Base-by-base conservation (phyloP, 768 basidiomycete species). In the Phylloporus sp. region DNA sequence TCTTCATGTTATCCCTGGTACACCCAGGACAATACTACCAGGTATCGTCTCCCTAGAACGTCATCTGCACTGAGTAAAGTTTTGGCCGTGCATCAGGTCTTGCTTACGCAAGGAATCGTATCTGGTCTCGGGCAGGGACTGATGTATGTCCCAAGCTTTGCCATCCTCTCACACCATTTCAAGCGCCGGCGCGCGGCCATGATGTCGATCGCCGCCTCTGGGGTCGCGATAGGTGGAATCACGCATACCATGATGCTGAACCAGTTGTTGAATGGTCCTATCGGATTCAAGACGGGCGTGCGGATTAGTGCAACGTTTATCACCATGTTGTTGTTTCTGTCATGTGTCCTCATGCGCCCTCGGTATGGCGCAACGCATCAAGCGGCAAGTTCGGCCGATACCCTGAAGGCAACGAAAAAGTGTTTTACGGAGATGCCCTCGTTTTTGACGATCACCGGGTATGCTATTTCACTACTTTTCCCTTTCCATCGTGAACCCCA, bases 241-340 rank as follows among this genome's bases (percentile, higher is more conserved):
- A 53, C 77, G 13, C 75, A 82, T 44, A 79, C 81, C 1, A 79
- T 82, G 51, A 75, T 84, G 70, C 64, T 86, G 23, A 84, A 86
- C 58, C 62, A 70, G 20, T 49, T 43, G 27, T 49, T 42, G 43
- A 74, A 72, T 43, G 71, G 73, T 3, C 53, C 64, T 6, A 60
- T 73, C 4, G 79, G 83, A 8, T 74, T 79, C 54, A 63, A 54
- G 11, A 64, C 48, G 32, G 69, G 71, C 23, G 69, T 71, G 0
- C 67, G 64, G 5, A 68, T 67, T 11, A 74, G 66, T 44, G 75
- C 70, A 2, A 59, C 59, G 18, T 57, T 79, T n/a, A 60, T 71
- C 41, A 59, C 67, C 1, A 68, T 42, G 5, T 44, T 72, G 0
- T 55, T 77, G 13, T 38, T 71, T 21, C 45, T 74, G 10, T 69